phyloP scores from a whole-genome alignment of 768 basidiomycete species.

The Mrakia hoshinonis region DNA sequence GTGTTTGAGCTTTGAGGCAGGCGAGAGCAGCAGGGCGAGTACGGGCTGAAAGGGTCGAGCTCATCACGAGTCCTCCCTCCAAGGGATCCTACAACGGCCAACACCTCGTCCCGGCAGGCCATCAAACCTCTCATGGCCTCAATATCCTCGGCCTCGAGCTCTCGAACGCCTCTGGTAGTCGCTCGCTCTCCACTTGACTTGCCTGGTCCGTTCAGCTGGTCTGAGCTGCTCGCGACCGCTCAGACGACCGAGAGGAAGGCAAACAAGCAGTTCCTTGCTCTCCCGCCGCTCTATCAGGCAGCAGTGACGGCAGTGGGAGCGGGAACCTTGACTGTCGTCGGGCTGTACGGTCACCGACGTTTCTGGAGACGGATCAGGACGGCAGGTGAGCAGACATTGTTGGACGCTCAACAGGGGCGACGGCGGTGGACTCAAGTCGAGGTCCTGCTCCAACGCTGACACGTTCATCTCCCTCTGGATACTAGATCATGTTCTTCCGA shows the following conservation, averaged over 20 bases:
- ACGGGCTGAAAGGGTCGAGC: no score
- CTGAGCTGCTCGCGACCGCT: not conserved
- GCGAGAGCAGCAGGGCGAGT: no score
- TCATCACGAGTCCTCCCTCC: no score
- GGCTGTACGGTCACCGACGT: not conserved
- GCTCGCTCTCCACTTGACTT: not conserved
- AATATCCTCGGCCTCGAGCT: no score
- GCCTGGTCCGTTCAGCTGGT: not conserved
- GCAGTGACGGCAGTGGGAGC: not conserved
- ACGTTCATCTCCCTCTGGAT: not conserved
- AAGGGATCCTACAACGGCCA: no score
- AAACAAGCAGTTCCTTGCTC: not conserved
- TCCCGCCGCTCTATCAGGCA: not conserved
- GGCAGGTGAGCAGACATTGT: no score
- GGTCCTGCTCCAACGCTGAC: no score
- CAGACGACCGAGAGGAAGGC: not conserved
- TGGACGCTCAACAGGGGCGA: no score
- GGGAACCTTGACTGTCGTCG: not conserved
- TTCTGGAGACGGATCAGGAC: conserved; percentile 8
- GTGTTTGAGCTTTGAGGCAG: no score
- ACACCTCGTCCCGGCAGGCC: no score
- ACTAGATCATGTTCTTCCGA: conserved; percentile 6
- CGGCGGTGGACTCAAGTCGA: no score
- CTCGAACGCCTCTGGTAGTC: not conserved
- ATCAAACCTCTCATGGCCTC: no score